phyloP scores from a whole-genome alignment of 73 alveolate genomes.

The Paramecium biaurelia region DNA sequence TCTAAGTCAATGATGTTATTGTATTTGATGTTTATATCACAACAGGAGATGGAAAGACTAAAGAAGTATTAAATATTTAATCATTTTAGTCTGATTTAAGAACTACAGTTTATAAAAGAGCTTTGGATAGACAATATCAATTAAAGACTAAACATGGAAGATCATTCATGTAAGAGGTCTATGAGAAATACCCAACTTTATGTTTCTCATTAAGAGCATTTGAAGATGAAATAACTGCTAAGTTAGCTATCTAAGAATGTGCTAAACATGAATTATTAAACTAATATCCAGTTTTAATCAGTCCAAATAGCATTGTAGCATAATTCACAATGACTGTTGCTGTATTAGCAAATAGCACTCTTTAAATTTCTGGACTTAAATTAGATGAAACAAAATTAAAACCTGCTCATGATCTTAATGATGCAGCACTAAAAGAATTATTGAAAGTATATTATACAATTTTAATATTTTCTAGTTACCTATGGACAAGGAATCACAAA shows the following conservation, averaged over 20 bases:
- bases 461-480: background rate
- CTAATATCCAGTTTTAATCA: slow-evolving; percentile 87
- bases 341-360: slow-evolving; percentile 77
- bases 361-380: slow-evolving; percentile 69
- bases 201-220: slow-evolving; percentile 92
- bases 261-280: slow-evolving; percentile 83
- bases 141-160: slow-evolving; percentile 80
- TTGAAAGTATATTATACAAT: background rate
- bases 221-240: slow-evolving; percentile 88
- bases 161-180: slow-evolving; percentile 88
- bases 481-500: slow-evolving; percentile 29
- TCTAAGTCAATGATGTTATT: slow-evolving; percentile 92
- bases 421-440: slow-evolving; percentile 24
- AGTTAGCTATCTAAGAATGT: slow-evolving; percentile 92
- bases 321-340: slow-evolving; percentile 90
- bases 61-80: slow-evolving; percentile 57
- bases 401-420: slow-evolving; percentile 39
- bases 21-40: slow-evolving; percentile 85
- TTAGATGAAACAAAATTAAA: slow-evolving; percentile 53
- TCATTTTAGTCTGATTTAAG: slow-evolving; percentile 76
- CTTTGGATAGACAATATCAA: slow-evolving; percentile 78
- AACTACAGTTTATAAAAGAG: slow-evolving; percentile 97
- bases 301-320: slow-evolving; percentile 87
- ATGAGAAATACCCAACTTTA: slow-evolving; percentile 91
- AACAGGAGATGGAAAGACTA: slow-evolving; percentile 94